Conservation (phyloP, 2,329 filamentous ascomycete species). For the Fusarium penzigii region DNA sequence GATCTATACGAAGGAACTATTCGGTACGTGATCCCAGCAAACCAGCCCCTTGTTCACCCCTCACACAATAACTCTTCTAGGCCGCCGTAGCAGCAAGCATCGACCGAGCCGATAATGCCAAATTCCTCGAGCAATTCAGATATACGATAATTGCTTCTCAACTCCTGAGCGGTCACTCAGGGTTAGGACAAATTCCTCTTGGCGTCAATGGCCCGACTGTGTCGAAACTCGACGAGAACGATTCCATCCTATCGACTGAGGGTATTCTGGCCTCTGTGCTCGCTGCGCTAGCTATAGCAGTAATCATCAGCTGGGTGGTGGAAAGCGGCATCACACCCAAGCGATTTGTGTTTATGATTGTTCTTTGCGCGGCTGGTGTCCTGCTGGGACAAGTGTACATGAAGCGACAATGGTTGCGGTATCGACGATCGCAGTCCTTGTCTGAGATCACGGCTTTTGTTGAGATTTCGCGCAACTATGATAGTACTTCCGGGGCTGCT, state of each 20-base stretch:
- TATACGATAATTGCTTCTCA: slow-evolving; percentile 93
- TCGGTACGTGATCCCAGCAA: slow-evolving; percentile 44
- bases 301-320: slow-evolving; percentile 71
- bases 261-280: slow-evolving; percentile 50
- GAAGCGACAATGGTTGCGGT: slow-evolving; percentile 78
- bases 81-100: slow-evolving; percentile 71
- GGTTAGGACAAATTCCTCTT: slow-evolving; percentile 37
- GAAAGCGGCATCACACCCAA: slow-evolving; percentile 58
- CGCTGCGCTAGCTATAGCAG: slow-evolving; percentile 64
- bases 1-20: slow-evolving; percentile 50
- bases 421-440: slow-evolving; percentile 73
- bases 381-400: slow-evolving; percentile 67
- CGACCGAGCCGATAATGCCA: slow-evolving; percentile 75
- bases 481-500: slow-evolving; percentile 73
- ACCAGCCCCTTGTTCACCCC: slow-evolving; percentile 1
- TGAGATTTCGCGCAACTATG: slow-evolving; percentile 75
- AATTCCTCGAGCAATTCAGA: slow-evolving; percentile 88
- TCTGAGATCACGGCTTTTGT: slow-evolving; percentile 69
- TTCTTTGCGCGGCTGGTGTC: slow-evolving; percentile 56
- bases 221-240: slow-evolving; percentile 19
- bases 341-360: slow-evolving; percentile 49
- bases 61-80: slow-evolving; percentile 40
- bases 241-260: slow-evolving; percentile 42
- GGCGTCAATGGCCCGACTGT: slow-evolving; percentile 17
- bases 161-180: slow-evolving; percentile 72